Conservation (phyloP, 2,329 filamentous ascomycete species). For the Dactylellina parvicollis region DNA sequence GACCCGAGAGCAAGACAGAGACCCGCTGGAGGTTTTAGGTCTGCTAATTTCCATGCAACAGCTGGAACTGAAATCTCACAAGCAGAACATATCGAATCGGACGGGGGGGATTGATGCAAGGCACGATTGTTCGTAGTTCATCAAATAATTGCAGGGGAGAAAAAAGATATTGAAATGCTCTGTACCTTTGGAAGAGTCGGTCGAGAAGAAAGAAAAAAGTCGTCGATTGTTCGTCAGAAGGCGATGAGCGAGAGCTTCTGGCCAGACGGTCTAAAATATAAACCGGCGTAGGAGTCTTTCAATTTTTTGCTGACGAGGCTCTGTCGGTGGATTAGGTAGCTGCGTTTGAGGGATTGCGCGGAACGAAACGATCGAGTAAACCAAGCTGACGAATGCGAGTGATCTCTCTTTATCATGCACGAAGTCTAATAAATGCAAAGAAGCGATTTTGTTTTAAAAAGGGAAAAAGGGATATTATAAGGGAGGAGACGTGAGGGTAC, state of each 20-base stretch:
- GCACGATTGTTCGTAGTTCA: conserved; percentile 21
- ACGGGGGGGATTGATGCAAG: conserved; percentile 3
- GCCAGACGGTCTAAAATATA: neutral
- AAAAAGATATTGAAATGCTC: neutral
- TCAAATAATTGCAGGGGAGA: neutral
- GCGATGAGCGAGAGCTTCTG: too few relatives aligned
- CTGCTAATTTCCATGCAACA: conserved; percentile 38
- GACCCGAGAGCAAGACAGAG: conserved; percentile 6
- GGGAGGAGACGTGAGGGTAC: conserved; percentile 4
- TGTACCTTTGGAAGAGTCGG: neutral
- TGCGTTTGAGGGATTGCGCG: conserved; percentile 46
- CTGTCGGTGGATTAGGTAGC: conserved; percentile 45
- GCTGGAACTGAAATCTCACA: conserved; percentile 44
- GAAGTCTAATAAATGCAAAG: conserved; percentile 1
- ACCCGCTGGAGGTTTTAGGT: conserved; percentile 22
- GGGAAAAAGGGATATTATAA: neutral
- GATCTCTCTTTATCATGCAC: neutral
- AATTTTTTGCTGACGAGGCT: conserved; percentile 41
- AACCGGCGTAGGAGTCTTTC: conserved; percentile 3
- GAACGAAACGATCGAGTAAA: conserved; percentile 18
- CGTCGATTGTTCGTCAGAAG: too few relatives aligned
- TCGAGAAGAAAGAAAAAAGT: neutral
- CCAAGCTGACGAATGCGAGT: conserved; percentile 46
- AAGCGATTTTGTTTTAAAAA: conserved; percentile 4
- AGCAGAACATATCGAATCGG: neutral